Evolutionary conservation across 352 stramenopile species (phyloP).

Genomic region (Phytophthora aleatoria): DNA sequence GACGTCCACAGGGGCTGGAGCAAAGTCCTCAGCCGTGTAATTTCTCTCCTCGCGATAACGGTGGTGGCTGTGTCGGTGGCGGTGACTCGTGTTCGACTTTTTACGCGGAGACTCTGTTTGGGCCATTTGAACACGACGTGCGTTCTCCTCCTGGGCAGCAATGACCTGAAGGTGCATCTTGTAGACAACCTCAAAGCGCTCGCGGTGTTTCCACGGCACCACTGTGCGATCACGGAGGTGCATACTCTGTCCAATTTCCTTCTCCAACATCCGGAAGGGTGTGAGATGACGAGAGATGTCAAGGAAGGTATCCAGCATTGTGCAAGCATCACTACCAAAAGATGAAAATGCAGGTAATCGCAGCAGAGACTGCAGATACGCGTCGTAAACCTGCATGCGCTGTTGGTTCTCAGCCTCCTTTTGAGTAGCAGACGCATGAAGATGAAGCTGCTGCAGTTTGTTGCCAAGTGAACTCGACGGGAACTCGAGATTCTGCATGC

Average conservation of each 20-base stretch:
- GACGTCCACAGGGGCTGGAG: background rate
- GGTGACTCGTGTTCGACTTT: constrained; percentile 15
- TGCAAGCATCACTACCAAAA: constrained; percentile 58
- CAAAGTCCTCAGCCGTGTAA: background rate
- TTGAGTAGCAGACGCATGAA: constrained; percentile 22
- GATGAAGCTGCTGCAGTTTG: constrained; percentile 20
- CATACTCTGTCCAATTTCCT: constrained; percentile 48
- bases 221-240: constrained; percentile 52
- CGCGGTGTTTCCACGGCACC: constrained; percentile 55
- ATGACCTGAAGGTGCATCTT: constrained; percentile 47
- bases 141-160: constrained; percentile 30
- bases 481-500: constrained; percentile 57
- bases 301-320: constrained; percentile 73
- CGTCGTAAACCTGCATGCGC: constrained; percentile 44
- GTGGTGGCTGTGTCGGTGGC: constrained; percentile 24
- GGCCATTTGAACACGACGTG: constrained; percentile 1
- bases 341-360: constrained; percentile 52
- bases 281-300: constrained; percentile 61
- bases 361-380: constrained; percentile 61
- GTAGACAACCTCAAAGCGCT: constrained; percentile 64
- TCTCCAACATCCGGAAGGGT: constrained; percentile 55
- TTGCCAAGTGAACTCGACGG: constrained; percentile 31
- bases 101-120: constrained; percentile 12
- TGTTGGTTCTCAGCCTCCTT: constrained; percentile 44
- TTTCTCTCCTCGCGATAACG: constrained; percentile 13